Base-by-base conservation (phyloP, 202 grass and related monocot species). In the Cymbopogon flexuosus region DNA sequence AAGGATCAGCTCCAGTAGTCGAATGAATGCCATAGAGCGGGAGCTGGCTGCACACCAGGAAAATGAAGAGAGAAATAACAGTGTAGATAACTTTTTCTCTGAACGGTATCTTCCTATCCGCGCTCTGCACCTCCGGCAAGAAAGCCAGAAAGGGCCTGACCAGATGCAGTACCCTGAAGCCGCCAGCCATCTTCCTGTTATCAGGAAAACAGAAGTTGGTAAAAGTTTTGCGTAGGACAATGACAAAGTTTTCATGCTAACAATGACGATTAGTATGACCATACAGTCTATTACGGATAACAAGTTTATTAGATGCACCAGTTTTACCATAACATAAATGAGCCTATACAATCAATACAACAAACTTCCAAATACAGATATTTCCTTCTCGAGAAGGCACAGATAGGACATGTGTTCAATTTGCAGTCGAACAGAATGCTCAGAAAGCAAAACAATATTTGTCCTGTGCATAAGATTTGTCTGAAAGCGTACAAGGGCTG, bases 1-100 rank as follows among this genome's bases (percentile, higher is more conserved):
- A 95, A 72, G 93, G 93, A 84, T 95, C 93, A 52, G 93, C 90
- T 62, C 93, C 93, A 70, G 93, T 95, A 14, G 93, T 95, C 3
- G 93, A 92, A 83, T 95, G 93, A 51, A 95, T 95, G 67, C 93
- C 93, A 86, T 95, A 95, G 34, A 95, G 87, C 2, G 93, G 93
- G 22, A 95, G 87, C 77, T 95, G 93, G 24, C 87, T 90, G 87
- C 93, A 95, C 18, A 95, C 93, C 43, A 95, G 79, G 68, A 88
- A 95, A 75, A 95, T 95, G 72, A 95, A 96, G 60, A 96, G 89
- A 18, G 93, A 79, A 58, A 96, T 90, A 47, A 96, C 86, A 0
- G 93, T 96, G 83, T 96, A 96, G 66, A 96, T 96, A 65, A 88
- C 70, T 84, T 96, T 92, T 52, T 92, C 93, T 66, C 93, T 90